Conservation (phyloP, 2,329 filamentous ascomycete genomes). For the Ascochyta clinopodiicola region DNA sequence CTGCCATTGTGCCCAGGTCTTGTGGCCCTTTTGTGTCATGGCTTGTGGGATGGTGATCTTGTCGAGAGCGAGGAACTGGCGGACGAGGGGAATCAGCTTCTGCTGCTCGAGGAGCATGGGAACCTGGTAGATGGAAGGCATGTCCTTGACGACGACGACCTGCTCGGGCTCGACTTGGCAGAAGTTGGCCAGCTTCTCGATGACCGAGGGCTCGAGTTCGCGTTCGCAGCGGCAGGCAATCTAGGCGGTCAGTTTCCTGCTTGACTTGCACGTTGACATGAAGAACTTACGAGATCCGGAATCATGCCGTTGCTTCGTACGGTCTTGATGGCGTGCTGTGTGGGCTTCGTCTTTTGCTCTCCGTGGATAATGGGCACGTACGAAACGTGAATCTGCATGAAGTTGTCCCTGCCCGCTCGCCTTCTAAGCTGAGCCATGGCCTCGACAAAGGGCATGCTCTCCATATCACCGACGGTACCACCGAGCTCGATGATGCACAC, state of each 20-base stretch:
- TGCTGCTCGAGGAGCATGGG: constrained; percentile 90
- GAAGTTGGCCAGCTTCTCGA: constrained; percentile 86
- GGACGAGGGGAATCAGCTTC: constrained; percentile 72
- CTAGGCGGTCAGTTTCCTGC: constrained; percentile 49
- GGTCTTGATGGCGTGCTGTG: constrained; percentile 85
- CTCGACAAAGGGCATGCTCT: constrained; percentile 86
- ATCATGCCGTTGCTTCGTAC: constrained; percentile 78
- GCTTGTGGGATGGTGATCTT: constrained; percentile 59
- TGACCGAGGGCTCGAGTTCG: constrained; percentile 73
- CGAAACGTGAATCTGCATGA: constrained; percentile 87
- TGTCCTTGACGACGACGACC: constrained; percentile 85
- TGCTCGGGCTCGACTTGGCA: constrained; percentile 88
- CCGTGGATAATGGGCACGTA: constrained; percentile 78
- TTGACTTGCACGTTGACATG: not conserved
- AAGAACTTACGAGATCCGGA: constrained; percentile 62
- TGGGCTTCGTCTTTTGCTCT: constrained; percentile 97
- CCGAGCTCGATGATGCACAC: constrained; percentile 84
- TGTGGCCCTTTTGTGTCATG: constrained; percentile 67
- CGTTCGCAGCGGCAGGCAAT: constrained; percentile 92
- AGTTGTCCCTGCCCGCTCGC: constrained; percentile 77
- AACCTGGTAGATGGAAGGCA: constrained; percentile 91
- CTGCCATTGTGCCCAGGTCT: constrained; percentile 83
- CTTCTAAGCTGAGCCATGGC: constrained; percentile 80
- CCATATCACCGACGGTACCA: constrained; percentile 80
- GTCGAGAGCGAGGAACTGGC: constrained; percentile 69